Conservation (phyloP, 2,329 filamentous ascomycete genomes). For the Diaporthe eres region DNA sequence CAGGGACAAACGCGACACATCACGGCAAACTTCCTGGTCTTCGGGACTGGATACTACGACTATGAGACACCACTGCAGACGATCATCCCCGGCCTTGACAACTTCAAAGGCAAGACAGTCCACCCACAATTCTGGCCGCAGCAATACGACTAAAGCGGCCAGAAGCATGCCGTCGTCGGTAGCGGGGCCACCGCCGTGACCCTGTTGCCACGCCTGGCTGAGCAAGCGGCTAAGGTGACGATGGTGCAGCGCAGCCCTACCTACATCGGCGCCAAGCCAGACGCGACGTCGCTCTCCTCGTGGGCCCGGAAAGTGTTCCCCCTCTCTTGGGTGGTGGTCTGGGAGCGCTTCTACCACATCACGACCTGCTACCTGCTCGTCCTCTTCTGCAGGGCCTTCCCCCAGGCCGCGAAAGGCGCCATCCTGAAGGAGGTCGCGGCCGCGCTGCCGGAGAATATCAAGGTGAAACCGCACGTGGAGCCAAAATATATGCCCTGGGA, state of each 20-base stretch:
- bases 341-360: slow-evolving; percentile 51
- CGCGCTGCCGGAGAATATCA: slow-evolving; percentile 68
- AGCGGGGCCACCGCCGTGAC: slow-evolving; percentile 79
- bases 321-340: slow-evolving; percentile 54
- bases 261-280: slow-evolving; percentile 70
- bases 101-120: slow-evolving; percentile 61
- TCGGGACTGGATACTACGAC: slow-evolving; percentile 76
- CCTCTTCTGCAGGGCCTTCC: slow-evolving; percentile 69
- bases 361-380: background rate
- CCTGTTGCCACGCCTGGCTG: slow-evolving; percentile 72
- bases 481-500: slow-evolving; percentile 65
- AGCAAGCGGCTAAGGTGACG: slow-evolving; percentile 68
- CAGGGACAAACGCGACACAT: slow-evolving; percentile 47
- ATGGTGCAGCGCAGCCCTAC: slow-evolving; percentile 79
- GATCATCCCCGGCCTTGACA: slow-evolving; percentile 58
- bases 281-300: slow-evolving; percentile 74
- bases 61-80: slow-evolving; percentile 72
- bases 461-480: slow-evolving; percentile 56
- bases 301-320: slow-evolving; percentile 68
- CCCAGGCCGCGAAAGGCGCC: slow-evolving; percentile 72
- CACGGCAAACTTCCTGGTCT: slow-evolving; percentile 53
- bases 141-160: slow-evolving; percentile 76
- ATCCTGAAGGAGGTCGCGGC: slow-evolving; percentile 70
- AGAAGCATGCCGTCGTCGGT: slow-evolving; percentile 77
- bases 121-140: slow-evolving; percentile 83